Conservation (phyloP, 257 asterid genomes). For the Schizonepeta tenuifolia region DNA sequence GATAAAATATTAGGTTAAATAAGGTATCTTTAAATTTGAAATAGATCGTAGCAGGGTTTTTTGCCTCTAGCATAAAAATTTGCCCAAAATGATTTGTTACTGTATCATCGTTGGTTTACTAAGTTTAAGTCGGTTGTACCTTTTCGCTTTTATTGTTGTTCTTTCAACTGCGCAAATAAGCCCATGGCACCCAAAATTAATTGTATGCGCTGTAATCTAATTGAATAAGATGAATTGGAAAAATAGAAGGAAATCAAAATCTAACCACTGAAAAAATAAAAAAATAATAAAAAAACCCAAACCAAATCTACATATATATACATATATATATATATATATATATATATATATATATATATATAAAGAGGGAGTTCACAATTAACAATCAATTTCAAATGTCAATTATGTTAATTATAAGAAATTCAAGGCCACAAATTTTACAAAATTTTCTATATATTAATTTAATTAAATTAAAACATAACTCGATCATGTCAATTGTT, state of each 20-base stretch:
- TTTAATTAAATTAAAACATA: too few species aligned
- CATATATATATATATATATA: too few species aligned
- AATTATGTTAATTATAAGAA: too few species aligned
- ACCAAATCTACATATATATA: too few species aligned
- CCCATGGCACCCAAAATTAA: background rate
- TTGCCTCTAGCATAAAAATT: background rate
- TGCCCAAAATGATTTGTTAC: conserved; percentile 2
- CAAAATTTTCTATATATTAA: too few species aligned
- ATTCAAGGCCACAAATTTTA: too few species aligned
- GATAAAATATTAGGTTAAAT: background rate
- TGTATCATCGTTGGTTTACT: conserved; percentile 22
- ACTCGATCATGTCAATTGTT: too few species aligned
- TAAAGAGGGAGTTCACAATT: too few species aligned
- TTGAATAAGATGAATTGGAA: background rate
- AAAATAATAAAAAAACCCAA: background rate
- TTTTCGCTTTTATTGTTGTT: conserved; percentile 9
- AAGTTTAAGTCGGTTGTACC: conserved; percentile 29
- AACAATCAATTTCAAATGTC: too few species aligned
- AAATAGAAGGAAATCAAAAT: background rate
- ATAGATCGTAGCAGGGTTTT: background rate
- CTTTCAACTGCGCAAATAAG: conserved; percentile 8
- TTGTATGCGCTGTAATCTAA: background rate
- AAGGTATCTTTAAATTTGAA: background rate
- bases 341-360: too few species aligned
- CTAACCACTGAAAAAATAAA: background rate